Evolutionary conservation across 1,284 basidiomycete species (phyloP).

Genomic region (Xerocomus nothofagi): DNA sequence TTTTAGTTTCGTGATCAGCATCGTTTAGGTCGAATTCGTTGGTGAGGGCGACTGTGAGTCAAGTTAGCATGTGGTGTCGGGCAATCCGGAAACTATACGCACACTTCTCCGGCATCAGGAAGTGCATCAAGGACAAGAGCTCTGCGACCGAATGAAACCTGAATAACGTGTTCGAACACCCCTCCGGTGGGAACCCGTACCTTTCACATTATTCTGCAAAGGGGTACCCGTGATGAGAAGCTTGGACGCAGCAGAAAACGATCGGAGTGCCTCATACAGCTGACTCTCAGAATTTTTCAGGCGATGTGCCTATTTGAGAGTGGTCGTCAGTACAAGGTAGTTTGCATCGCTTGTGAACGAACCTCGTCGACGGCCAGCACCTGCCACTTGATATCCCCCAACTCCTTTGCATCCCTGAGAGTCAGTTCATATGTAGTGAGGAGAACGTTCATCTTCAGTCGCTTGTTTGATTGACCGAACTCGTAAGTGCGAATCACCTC

Average conservation of each 20-base stretch:
- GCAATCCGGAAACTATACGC: conserved; percentile 33
- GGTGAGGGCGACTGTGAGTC: conserved; percentile 65
- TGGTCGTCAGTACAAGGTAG: conserved; percentile 11
- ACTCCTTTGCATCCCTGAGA: conserved; percentile 86
- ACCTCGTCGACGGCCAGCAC: conserved; percentile 95
- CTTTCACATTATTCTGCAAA: conserved; percentile 98
- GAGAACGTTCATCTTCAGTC: conserved; percentile 95
- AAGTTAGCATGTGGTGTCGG: conserved; percentile 12
- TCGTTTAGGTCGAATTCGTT: conserved; percentile 96
- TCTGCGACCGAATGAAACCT: conserved; percentile 53
- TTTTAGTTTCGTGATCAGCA: conserved; percentile 91
- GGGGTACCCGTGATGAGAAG: conserved; percentile 98
- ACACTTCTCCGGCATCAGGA: conserved; percentile 98
- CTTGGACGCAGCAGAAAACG: conserved; percentile 89
- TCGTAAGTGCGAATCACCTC: conserved; percentile 93
- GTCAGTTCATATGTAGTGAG: conserved; percentile 98
- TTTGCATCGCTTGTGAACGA: conserved; percentile 16
- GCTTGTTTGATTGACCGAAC: conserved; percentile 84
- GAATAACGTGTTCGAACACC: conserved; percentile 2
- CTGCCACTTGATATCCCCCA: conserved; percentile 97
- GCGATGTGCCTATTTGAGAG: conserved; percentile 76
- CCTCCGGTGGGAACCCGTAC: conserved; percentile 44
- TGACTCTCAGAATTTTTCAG: conserved; percentile 98
- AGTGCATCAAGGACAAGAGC: conserved; percentile 95
- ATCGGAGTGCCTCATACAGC: conserved; percentile 90